Evolutionary conservation across 108 stramenopile species (phyloP), one percentile per base, ranked within the genome.

Genomic region (Skeletonema costatum): DNA sequence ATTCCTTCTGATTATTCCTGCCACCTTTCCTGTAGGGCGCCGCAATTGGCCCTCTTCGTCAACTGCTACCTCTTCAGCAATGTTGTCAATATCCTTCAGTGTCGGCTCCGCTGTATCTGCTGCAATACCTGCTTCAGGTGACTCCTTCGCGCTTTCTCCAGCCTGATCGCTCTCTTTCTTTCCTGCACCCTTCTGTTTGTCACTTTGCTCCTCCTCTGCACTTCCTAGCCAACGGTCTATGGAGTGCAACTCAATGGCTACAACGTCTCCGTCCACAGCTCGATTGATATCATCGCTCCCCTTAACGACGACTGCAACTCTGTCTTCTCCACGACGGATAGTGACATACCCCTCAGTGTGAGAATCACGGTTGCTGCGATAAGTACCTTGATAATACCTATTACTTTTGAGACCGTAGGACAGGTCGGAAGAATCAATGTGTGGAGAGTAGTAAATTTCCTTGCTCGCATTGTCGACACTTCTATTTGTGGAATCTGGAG

Each of bases 261-360:
- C 99, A 13, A 97, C 71, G 74, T 99, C 99, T 2, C 98, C 99
- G 69, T 99, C 97, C 25, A 99, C 84, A 0, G 97, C 98, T 50
- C 99, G 86, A 83, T 99, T 99, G 29, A 96, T 83, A 83, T 94
- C 77, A 44, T 42, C 25, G 13, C 39, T 46, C 3, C 91, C 89
- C 31, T 70, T 21, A 35, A 98, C 83, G 4, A 87, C 85, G 17
- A 95, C 88, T 17, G 89, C 90, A 25, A 94, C 87, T n/a, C 90
- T 64, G 56, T 94, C 92, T 7, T 90, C 89, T 32, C 90, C 92
- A 32, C 86, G 73, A 9, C 92, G 85, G 46, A 96, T 84, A 11
- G 90, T 96, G 6, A 96, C 91, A 71, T 81, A 83, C 11, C 75
- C 89, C 32, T 71, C 66, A 10, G 66, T 35, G 11, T 71, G 61